Evolutionary conservation across 768 basidiomycete species (phyloP).

Genomic region (Trametes meyenii): DNA sequence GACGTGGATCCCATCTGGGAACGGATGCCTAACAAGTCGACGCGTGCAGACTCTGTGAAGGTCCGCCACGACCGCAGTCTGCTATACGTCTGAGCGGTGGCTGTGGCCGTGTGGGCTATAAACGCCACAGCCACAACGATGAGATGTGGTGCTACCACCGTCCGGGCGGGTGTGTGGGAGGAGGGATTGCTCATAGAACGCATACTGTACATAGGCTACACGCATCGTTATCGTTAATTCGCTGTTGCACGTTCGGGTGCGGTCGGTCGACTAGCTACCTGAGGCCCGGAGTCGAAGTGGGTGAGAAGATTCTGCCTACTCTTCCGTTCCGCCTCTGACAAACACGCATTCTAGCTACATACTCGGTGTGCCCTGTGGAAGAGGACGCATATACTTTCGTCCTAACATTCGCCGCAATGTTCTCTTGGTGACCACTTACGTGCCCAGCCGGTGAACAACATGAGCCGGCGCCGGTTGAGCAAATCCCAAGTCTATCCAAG

Average conservation of each 20-base stretch:
- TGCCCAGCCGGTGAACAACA: too few species aligned
- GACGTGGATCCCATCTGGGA: slow-evolving; percentile 99
- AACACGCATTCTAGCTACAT: too few species aligned
- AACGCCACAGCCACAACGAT: background rate
- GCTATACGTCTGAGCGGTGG: slow-evolving; percentile 14
- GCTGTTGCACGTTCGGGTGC: background rate
- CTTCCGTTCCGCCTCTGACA: too few species aligned
- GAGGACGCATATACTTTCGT: too few species aligned
- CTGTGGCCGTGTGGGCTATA: background rate
- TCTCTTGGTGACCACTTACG: too few species aligned
- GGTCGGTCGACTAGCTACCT: too few species aligned
- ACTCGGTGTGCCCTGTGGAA: too few species aligned
- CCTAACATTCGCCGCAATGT: too few species aligned
- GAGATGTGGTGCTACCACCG: background rate
- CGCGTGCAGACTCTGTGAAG: slow-evolving; percentile 55
- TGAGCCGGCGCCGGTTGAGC: too few species aligned
- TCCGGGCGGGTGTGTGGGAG: background rate
- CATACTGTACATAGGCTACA: slow-evolving; percentile 16
- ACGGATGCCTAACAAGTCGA: slow-evolving; percentile 68
- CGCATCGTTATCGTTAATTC: slow-evolving; percentile 6
- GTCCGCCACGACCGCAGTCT: slow-evolving; percentile 62
- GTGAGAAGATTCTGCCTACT: too few species aligned
- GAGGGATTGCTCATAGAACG: slow-evolving; percentile 10
- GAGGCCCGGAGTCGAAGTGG: too few species aligned
- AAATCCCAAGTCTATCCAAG: too few species aligned